A percentile compares a stretch with the other conserved stretches of the same genome.
phyloP scores from a whole-genome alignment of 495 filamentous ascomycete genomes.

The Penicillium robsamsonii region DNA sequence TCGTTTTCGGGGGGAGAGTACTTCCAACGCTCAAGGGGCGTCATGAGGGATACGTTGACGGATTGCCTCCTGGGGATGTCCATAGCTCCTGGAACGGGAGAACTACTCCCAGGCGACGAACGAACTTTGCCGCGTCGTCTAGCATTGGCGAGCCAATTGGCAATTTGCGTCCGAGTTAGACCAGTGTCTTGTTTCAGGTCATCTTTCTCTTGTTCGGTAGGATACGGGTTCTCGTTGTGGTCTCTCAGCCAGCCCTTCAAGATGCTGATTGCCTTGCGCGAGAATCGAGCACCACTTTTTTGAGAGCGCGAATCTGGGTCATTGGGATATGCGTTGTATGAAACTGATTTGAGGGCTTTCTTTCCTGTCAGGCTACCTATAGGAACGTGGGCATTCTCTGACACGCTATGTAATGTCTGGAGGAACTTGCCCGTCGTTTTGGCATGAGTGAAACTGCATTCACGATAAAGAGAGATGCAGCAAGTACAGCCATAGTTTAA shows the following conservation, averaged over 20 bases:
- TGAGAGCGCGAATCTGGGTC: slow-evolving; percentile 47
- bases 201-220: slow-evolving; percentile 76
- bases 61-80: slow-evolving; percentile 58
- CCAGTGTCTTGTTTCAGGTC: slow-evolving; percentile 68
- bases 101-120: slow-evolving; percentile 55
- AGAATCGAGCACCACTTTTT: slow-evolving; percentile 62
- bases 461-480: slow-evolving; percentile 71
- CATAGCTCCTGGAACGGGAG: slow-evolving; percentile 59
- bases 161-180: slow-evolving; percentile 71
- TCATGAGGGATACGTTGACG: slow-evolving; percentile 61
- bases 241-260: slow-evolving; percentile 76
- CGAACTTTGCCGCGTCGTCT: slow-evolving; percentile 72
- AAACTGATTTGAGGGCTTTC: slow-evolving; percentile 41
- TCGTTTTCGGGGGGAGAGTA: slow-evolving; percentile 84
- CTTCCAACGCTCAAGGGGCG: slow-evolving; percentile 83
- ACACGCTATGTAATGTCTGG: slow-evolving; percentile 50
- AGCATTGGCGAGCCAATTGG: slow-evolving; percentile 86
- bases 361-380: slow-evolving; percentile 39
- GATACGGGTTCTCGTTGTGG: slow-evolving; percentile 76
- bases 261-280: slow-evolving; percentile 67
- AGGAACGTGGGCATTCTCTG: slow-evolving; percentile 45
- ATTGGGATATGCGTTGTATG: slow-evolving; percentile 35
- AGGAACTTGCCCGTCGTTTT: slow-evolving; percentile 47
- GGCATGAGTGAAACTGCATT: slow-evolving; percentile 66
- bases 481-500: slow-evolving; percentile 70